A percentile compares a stretch with the other conserved stretches of the same genome.
Evolutionary conservation across 208 protist species (phyloP).

Genomic region (Leishmania gerbilli): DNA sequence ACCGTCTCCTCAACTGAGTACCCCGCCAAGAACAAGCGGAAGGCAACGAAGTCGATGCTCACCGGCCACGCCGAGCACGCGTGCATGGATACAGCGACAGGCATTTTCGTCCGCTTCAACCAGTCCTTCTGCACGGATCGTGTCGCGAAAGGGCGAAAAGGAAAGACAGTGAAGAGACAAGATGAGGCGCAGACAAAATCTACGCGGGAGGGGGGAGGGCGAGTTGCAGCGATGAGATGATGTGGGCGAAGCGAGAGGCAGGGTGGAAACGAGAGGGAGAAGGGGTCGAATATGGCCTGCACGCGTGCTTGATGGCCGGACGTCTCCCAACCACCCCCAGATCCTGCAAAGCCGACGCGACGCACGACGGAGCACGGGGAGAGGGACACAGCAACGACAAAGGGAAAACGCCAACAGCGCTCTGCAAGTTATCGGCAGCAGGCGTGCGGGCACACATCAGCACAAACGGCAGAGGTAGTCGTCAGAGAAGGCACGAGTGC

Average conservation of each 20-base stretch:
- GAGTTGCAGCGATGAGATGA: neutral
- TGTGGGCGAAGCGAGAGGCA: neutral
- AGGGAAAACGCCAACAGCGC: neutral
- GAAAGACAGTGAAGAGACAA: no score
- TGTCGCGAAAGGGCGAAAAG: neutral
- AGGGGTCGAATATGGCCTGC: neutral
- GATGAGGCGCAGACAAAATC: neutral
- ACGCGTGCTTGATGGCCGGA: neutral
- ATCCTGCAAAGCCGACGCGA: neutral
- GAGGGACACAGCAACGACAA: neutral
- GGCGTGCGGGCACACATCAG: neutral
- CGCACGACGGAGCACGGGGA: neutral
- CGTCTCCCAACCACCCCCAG: neutral
- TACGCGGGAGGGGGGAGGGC: no score
- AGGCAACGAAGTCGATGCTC: conserved; percentile 70
- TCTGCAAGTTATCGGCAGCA: neutral
- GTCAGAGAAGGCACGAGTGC: neutral
- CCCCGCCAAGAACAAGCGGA: conserved; percentile 65
- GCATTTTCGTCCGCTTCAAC: conserved; percentile 30
- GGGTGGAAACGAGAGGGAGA: neutral
- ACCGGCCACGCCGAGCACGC: conserved; percentile 68
- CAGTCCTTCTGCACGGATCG: neutral
- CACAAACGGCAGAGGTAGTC: neutral
- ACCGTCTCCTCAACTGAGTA: conserved; percentile 76
- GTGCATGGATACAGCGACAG: conserved; percentile 64